phyloP scores from a whole-genome alignment of 495 filamentous ascomycete genomes.

The Penicillium simplicissimum region DNA sequence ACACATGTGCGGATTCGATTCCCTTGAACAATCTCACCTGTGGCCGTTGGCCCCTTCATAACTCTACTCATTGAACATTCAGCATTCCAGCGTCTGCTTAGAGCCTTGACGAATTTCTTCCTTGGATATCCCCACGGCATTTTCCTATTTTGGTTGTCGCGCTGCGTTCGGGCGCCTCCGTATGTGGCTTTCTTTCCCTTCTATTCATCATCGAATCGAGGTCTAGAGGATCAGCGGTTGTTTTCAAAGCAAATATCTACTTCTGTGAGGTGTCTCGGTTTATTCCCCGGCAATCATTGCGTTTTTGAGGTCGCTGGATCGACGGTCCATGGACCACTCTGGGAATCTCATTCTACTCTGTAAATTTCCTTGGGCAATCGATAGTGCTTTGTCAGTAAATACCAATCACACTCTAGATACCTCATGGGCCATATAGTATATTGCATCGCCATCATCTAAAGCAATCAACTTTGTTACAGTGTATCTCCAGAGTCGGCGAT shows the following conservation, averaged over 20 bases:
- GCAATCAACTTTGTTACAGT: not conserved
- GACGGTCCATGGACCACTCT: not conserved
- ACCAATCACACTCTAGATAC: not conserved
- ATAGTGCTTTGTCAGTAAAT: not conserved
- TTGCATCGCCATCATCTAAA: not conserved
- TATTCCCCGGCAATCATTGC: not conserved
- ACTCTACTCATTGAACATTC: slow-evolving; percentile 26
- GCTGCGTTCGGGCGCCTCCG: slow-evolving; percentile 11
- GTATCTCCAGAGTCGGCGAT: not conserved
- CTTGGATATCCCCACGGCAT: slow-evolving; percentile 40
- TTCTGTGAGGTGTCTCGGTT: not conserved
- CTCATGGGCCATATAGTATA: not conserved
- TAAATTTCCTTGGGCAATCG: not conserved
- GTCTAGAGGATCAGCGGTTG: slow-evolving; percentile 5
- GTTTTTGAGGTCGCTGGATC: not conserved
- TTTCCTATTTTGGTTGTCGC: slow-evolving; percentile 11
- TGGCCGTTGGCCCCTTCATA: slow-evolving; percentile 7
- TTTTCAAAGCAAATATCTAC: not conserved
- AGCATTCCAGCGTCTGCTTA: slow-evolving; percentile 44
- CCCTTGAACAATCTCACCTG: slow-evolving; percentile 5
- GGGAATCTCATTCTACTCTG: not conserved
- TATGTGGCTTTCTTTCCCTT: slow-evolving; percentile 9
- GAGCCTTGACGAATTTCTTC: slow-evolving; percentile 34
- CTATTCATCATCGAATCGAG: slow-evolving; percentile 14
- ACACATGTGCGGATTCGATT: slow-evolving; percentile 3